Evolutionary conservation across 352 stramenopile species (phyloP), one percentile per base, ranked within the genome.

Genomic region (Pythium myriotylum): DNA sequence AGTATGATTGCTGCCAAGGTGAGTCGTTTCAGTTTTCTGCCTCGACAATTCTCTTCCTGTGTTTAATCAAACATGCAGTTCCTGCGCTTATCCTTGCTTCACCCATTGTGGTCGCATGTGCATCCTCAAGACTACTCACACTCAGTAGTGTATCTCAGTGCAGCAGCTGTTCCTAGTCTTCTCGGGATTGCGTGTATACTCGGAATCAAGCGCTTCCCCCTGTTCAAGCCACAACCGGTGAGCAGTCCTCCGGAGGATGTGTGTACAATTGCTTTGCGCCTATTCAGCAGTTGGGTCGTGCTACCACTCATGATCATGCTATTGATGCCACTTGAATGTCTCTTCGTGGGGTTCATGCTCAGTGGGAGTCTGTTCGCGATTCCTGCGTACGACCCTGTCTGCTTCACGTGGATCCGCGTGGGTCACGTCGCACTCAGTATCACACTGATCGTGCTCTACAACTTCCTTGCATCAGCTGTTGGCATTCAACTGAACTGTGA

Each of bases 401-500:
- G 78, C 22, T 84, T 87, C 27, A 76, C 72, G 17, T 49, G 71
- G 33, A 55, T 71, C 10, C 58, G 76, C 14, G 48, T 76, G 7
- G 74, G 43, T 6, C 66, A 83, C 19, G 58, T 68, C 12, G 35
- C 35, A 35, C 57, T 80, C 12, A 62, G 74, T 1, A 68, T 68
- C 22, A 42, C 58, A 1, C 55, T 54, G 16, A 37, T 77, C 9
- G 20, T 74, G 20, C 19, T 67, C 0, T 88, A 77, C 45, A 80
- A 61, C 45, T 50, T 76, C 3, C 29, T 70, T 10, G 73, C 54
- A 23, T 74, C 58, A 39, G 57, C 59, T 5, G 61, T 89, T 14
- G 55, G 56, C 2, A 73, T 91, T 13, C 82, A 91, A 45, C 66
- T 89, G 26, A 88, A 86, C 33, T 88, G 74, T 47, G 78, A 91